Percentiles rank a stretch among this genome's conserved stretches.
phyloP scores from a whole-genome alignment of 352 stramenopile species.

The Pythium biforme region DNA sequence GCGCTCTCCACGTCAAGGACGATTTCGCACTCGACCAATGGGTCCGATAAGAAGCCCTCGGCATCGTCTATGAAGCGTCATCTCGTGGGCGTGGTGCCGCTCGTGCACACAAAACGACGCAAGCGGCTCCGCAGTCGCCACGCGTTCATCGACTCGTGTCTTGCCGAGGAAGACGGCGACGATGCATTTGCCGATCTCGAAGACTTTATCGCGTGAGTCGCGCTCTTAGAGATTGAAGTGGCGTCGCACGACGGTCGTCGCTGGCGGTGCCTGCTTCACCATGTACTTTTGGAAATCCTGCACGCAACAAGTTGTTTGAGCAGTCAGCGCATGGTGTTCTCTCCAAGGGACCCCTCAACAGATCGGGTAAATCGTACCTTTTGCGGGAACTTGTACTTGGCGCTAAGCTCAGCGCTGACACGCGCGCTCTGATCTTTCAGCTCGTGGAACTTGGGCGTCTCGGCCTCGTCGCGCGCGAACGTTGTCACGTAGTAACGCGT shows the following conservation, averaged over 20 bases:
- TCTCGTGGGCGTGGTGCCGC: constrained; percentile 29
- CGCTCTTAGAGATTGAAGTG: constrained; percentile 22
- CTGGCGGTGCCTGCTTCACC: constrained; percentile 21
- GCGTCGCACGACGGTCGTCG: constrained; percentile 16
- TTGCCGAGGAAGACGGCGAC: constrained; percentile 37
- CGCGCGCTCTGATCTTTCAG: constrained; percentile 21
- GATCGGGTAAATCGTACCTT: constrained; percentile 25
- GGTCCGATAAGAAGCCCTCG: neutral
- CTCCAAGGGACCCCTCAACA: too few relatives aligned
- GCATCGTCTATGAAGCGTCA: constrained; percentile 14
- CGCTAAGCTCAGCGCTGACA: constrained; percentile 7
- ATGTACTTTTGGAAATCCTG: constrained; percentile 35
- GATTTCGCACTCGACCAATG: neutral
- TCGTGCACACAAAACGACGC: constrained; percentile 27
- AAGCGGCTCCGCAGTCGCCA: constrained; percentile 34
- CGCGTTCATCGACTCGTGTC: constrained; percentile 37
- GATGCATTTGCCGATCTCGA: constrained; percentile 40
- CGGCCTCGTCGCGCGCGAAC: constrained; percentile 6
- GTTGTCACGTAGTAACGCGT: constrained; percentile 22
- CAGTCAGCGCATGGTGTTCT: too few relatives aligned
- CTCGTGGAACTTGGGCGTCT: constrained; percentile 18
- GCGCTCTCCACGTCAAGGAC: constrained; percentile 1
- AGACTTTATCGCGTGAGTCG: constrained; percentile 35
- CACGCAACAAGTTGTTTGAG: neutral
- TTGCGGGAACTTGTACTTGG: constrained; percentile 28